Percentiles rank a stretch among this genome's conserved stretches.
Conservation (phyloP, 345 rosid species). For the Populus simonii region DNA sequence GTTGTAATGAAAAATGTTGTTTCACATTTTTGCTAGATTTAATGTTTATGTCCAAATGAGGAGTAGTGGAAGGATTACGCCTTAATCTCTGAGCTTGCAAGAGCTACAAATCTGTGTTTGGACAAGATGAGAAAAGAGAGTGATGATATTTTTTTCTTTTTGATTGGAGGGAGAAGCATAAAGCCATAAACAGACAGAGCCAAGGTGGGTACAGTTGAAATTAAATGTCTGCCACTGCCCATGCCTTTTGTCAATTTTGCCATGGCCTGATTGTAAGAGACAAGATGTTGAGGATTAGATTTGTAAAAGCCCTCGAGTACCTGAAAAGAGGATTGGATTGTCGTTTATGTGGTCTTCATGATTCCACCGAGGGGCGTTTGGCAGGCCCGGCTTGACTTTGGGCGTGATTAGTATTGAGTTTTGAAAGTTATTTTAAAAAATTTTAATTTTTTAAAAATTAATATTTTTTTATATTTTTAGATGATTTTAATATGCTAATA, state of each 20-base stretch:
- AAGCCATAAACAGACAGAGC: background rate
- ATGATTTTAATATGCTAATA: no score
- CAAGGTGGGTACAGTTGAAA: constrained; percentile 13
- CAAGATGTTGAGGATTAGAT: background rate
- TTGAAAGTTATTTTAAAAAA: no score
- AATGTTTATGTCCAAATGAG: background rate
- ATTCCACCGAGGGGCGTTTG: background rate
- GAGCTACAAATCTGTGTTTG: background rate
- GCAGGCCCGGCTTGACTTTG: background rate
- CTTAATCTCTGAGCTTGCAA: background rate
- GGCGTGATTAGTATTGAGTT: background rate
- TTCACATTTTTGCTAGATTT: background rate
- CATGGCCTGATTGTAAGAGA: constrained; percentile 10
- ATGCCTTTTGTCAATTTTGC: background rate
- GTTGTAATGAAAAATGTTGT: constrained; percentile 8
- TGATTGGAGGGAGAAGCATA: background rate
- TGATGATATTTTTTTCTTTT: background rate
- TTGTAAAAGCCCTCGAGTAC: background rate
- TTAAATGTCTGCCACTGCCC: constrained; percentile 13
- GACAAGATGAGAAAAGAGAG: background rate
- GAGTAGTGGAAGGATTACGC: background rate
- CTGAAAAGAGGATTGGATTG: constrained; percentile 8
- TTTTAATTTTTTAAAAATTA: no score
- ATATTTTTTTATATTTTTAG: no score
- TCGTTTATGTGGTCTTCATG: background rate